phyloP scores from a whole-genome alignment of 164 flowering plant species.

The Vitis cinerea region DNA sequence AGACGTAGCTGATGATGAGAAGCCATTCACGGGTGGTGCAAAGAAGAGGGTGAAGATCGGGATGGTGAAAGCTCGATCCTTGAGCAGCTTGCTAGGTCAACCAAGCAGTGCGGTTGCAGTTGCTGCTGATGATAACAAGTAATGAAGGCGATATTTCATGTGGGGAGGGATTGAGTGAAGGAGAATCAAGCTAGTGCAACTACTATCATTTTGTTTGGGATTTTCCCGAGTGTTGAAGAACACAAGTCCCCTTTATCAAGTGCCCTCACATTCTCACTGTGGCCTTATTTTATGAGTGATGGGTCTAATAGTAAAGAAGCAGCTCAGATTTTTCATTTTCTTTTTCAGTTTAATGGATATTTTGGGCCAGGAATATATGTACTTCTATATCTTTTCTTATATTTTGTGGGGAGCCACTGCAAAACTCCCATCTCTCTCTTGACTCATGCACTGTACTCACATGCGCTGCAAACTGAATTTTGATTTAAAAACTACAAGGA shows the following conservation, averaged over 20 bases:
- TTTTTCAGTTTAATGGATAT: not conserved
- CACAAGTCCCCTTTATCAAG: too few relatives aligned
- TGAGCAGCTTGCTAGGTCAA: slow-evolving; percentile 68
- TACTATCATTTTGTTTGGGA: not conserved
- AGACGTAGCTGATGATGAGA: slow-evolving; percentile 14
- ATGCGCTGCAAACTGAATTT: too few relatives aligned
- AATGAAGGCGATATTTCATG: not conserved
- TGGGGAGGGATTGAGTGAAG: not conserved
- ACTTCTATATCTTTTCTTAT: too few relatives aligned
- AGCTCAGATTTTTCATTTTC: not conserved
- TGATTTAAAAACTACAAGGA: too few relatives aligned
- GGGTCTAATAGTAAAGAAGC: not conserved
- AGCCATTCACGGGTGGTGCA: slow-evolving; percentile 6
- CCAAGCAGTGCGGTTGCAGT: slow-evolving; percentile 18
- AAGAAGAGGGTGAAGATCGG: slow-evolving; percentile 64
- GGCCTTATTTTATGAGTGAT: not conserved
- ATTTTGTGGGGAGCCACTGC: too few relatives aligned
- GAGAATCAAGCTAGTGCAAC: not conserved
- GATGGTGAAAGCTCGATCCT: slow-evolving; percentile 69
- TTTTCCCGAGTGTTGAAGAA: not conserved
- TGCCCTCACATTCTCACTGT: too few relatives aligned
- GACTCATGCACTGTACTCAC: too few relatives aligned
- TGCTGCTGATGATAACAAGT: not conserved
- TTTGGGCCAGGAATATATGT: not conserved
- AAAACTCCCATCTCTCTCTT: too few relatives aligned